Base-by-base conservation (phyloP, 1,284 basidiomycete genomes). In the Tilletiopsis washingtonensis region DNA sequence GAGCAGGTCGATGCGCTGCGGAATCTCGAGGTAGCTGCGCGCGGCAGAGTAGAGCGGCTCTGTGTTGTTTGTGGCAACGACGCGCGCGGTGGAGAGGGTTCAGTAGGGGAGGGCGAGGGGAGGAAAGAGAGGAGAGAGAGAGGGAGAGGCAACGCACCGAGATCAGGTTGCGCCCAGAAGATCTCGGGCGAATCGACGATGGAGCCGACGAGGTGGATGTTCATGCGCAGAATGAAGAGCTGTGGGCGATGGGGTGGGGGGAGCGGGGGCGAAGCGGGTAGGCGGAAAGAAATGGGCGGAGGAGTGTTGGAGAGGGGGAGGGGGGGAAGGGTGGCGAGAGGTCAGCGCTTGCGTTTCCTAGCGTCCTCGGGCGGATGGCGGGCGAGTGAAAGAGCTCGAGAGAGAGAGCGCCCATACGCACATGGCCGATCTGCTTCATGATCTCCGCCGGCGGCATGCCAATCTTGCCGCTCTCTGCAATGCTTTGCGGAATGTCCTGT, bases 41-140 rank as follows among this genome's bases (percentile, higher is more conserved):
- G 89, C 88, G 4, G 91, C 91, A 61, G 89, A 87, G 73, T 96
- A 97, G 38, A 97, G 78, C 9, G 91, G 91, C 76, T 96, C 91
- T 34, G 32, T 11, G 27, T n/a, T n/a, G n/a, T n/a, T n/a, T n/a
- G 19, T 15, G 9, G 3, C n/a, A 39, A 20, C 37, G 15, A 7
- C 37, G 37, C 37, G 37, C 19, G 37, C 37, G 19, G 37, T n/a
- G 3, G 19, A 19, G 7, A 39, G 25, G 23, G 9, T 7, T 15
- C 15, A n/a, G n/a, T n/a, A n/a, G n/a, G n/a, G n/a, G n/a, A n/a
- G n/a, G n/a, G n/a, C n/a, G n/a, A n/a, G n/a, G n/a, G n/a, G n/a
- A n/a, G n/a, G n/a, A n/a, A n/a, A n/a, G n/a, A n/a, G n/a, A n/a
- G n/a, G n/a, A n/a, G n/a, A n/a, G n/a, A n/a, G n/a, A n/a, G n/a